These are phyloP conservation scores for Fusarium circinatum DNA, from an alignment of 2,329 filamentous ascomycete species.

Conservation along the genomic window DNA sequence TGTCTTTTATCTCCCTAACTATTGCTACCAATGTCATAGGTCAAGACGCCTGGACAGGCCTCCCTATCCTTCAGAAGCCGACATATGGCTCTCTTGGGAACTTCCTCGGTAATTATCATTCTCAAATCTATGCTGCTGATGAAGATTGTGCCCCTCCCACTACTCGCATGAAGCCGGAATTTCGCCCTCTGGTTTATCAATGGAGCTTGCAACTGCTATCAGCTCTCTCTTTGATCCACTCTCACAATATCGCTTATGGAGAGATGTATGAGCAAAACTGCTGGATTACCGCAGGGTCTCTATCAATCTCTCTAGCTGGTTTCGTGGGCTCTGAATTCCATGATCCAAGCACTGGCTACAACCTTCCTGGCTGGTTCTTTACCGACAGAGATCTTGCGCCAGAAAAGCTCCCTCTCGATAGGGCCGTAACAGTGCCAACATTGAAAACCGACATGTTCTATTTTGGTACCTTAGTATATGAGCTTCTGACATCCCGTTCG, in stretches of 20 bases:
- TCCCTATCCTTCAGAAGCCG: not conserved
- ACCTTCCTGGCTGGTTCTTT: not conserved
- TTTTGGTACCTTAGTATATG: not conserved
- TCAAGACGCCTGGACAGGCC: not conserved
- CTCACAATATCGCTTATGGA: not conserved
- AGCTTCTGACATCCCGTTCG: not conserved
- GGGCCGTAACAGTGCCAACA: too few relatives aligned
- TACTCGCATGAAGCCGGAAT: not conserved
- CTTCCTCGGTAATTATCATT: not conserved
- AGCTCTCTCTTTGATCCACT: not conserved
- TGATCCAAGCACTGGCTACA: not conserved
- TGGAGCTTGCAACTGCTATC: not conserved
- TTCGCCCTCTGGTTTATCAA: not conserved
- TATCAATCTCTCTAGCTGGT: not conserved
- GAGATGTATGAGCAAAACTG: not conserved
- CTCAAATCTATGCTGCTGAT: not conserved
- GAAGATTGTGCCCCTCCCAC: rapidly evolving
- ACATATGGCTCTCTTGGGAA: not conserved
- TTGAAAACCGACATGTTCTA: not conserved
- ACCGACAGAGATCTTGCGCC: not conserved
- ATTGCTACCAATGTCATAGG: not conserved
- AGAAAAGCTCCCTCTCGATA: too few relatives aligned
- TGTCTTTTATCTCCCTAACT: too few relatives aligned
- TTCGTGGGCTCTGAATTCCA: rapidly evolving
- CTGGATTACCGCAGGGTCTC: not conserved